Conservation (phyloP, 768 basidiomycete species). For the Amanita thiersii region DNA sequence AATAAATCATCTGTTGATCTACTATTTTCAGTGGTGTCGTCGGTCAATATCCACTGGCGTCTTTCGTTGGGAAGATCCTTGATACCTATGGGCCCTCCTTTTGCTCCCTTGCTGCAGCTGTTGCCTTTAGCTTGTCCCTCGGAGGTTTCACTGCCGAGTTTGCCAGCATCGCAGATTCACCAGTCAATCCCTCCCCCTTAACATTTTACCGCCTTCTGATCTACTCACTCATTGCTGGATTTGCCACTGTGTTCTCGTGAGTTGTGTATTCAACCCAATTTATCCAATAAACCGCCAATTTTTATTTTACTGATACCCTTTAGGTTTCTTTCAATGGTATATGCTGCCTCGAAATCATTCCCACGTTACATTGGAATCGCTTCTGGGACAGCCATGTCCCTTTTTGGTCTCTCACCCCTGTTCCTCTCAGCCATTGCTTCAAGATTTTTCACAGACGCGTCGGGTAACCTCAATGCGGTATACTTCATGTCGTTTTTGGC, state of each 20-base stretch:
- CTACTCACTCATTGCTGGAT: conserved; percentile 54
- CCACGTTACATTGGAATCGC: conserved; percentile 57
- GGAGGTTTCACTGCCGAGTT: conserved; percentile 55
- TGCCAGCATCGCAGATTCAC: conserved; percentile 31
- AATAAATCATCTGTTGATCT: conserved; percentile 6
- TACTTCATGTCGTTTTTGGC: conserved; percentile 52
- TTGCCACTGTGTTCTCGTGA: conserved; percentile 69
- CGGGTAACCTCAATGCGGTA: conserved; percentile 33
- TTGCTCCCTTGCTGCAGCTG: conserved; percentile 55
- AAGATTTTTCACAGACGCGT: conserved; percentile 43
- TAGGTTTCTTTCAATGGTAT: conserved; percentile 65
- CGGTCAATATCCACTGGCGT: conserved; percentile 73
- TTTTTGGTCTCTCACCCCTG: conserved; percentile 79
- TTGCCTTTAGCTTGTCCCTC: conserved; percentile 54
- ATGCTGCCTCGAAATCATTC: conserved; percentile 68
- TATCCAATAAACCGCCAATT: conserved; percentile 3
- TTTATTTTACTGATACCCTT: too few relatives aligned
- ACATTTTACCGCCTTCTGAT: conserved; percentile 46
- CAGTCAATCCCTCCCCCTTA: conserved; percentile 26
- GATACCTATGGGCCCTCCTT: conserved; percentile 61
- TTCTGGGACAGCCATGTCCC: conserved; percentile 57
- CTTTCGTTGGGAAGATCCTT: conserved; percentile 58
- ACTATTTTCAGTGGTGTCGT: conserved; percentile 55
- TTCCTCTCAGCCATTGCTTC: conserved; percentile 63
- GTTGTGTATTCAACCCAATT: conserved; percentile 21